These are phyloP conservation scores for Fusarium floridanum DNA, from an alignment of 2,329 filamentous ascomycete genomes.

Conservation along the genomic window DNA sequence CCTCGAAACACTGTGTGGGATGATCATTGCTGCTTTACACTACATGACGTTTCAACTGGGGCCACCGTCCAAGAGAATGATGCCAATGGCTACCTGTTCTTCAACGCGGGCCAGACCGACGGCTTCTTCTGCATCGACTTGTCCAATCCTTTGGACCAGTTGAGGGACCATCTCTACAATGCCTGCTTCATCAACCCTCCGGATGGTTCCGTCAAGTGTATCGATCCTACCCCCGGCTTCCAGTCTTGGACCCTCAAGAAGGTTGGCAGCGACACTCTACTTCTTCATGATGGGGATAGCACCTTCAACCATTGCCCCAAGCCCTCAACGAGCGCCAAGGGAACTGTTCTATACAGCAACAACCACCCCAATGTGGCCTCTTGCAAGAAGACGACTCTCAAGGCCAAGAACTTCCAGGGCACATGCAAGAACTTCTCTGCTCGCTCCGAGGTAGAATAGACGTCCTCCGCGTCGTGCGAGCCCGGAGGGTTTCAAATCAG, in stretches of 20 bases:
- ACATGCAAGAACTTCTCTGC: conserved; percentile 40
- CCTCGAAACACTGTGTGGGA: conserved; percentile 37
- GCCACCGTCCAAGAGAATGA: conserved; percentile 46
- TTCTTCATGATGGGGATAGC: conserved; percentile 43
- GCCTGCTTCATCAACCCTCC: conserved; percentile 50
- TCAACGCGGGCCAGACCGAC: conserved; percentile 39
- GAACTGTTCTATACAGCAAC: conserved; percentile 43
- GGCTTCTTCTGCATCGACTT: conserved; percentile 52
- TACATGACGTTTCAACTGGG: conserved; percentile 44
- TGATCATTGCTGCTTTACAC: conserved; percentile 50
- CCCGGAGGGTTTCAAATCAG: neutral
- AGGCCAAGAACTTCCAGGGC: conserved; percentile 45
- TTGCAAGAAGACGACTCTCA: conserved; percentile 44
- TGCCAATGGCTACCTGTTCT: conserved; percentile 44
- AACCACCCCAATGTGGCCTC: conserved; percentile 25
- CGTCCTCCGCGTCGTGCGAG: neutral
- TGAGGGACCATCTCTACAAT: conserved; percentile 47
- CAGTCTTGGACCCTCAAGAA: conserved; percentile 47
- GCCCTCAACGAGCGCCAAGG: conserved; percentile 28
- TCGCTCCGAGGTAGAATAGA: conserved; percentile 11
- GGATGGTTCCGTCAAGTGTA: conserved; percentile 47
- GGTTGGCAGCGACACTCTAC: conserved; percentile 34
- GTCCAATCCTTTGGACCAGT: conserved; percentile 38
- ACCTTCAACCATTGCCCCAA: conserved; percentile 46
- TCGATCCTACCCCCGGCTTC: conserved; percentile 49